Percentiles rank a stretch among this genome's conserved stretches.
Conservation (phyloP, 495 filamentous ascomycete genomes). For the Talaromyces liani region DNA sequence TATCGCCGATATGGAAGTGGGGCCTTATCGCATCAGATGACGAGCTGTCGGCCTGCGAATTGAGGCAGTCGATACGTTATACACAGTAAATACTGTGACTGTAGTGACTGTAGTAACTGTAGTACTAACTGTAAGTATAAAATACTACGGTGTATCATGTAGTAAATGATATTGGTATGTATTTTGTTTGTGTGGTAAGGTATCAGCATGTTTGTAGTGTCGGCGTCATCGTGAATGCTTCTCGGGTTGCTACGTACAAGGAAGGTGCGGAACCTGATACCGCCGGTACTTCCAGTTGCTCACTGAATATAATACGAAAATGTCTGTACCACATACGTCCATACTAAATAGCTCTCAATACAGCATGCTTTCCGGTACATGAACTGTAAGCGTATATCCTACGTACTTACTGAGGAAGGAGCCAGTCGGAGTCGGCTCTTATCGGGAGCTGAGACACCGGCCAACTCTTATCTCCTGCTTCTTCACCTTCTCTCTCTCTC, state of each 20-base stretch:
- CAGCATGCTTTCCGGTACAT: neutral
- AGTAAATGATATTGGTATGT: too few relatives aligned
- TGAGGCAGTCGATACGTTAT: neutral
- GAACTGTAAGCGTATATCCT: neutral
- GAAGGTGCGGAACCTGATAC: neutral
- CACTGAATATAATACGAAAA: neutral
- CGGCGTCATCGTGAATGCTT: neutral
- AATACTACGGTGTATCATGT: too few relatives aligned
- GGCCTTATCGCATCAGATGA: slow-evolving; percentile 9
- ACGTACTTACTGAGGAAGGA: neutral
- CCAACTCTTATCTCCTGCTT: slow-evolving; percentile 8
- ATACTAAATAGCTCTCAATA: neutral
- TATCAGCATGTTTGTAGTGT: neutral
- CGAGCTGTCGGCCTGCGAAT: neutral
- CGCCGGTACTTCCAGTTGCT: neutral
- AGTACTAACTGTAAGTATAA: too few relatives aligned
- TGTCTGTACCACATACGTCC: neutral
- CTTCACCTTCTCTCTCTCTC: slow-evolving; percentile 4
- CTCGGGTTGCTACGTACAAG: neutral
- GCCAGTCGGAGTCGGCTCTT: neutral
- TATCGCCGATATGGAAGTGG: neutral
- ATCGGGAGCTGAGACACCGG: neutral
- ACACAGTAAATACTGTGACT: too few relatives aligned
- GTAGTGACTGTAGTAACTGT: too few relatives aligned
- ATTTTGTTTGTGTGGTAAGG: neutral